phyloP scores from a whole-genome alignment of 2,329 filamentous ascomycete species.

The Exserohilum turcica region DNA sequence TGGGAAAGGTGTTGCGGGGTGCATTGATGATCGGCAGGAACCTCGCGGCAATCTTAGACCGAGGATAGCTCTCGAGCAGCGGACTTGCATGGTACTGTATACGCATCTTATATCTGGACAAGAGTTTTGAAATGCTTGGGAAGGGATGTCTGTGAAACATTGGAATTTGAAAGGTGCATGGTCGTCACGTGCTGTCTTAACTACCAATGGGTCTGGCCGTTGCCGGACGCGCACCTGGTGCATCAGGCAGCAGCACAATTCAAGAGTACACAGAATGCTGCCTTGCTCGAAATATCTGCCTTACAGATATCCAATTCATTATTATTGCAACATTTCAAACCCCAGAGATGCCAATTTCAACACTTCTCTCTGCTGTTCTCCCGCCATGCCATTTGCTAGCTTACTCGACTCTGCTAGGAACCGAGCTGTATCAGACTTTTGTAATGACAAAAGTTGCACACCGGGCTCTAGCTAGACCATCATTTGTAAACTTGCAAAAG shows the following conservation, averaged over 20 bases:
- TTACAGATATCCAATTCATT: neutral
- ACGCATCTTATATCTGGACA: no score
- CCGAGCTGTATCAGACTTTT: slow-evolving; percentile 50
- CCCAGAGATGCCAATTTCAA: neutral
- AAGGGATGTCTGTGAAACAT: no score
- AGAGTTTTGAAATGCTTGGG: neutral
- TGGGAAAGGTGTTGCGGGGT: slow-evolving; percentile 15
- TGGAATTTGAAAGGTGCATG: neutral
- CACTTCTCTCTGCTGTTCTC: slow-evolving; percentile 9
- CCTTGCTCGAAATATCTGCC: no score
- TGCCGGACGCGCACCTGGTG: neutral
- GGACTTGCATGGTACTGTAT: neutral
- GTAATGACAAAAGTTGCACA: slow-evolving; percentile 50
- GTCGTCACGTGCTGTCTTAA: neutral
- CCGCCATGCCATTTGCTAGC: slow-evolving; percentile 46
- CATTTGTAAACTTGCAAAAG: slow-evolving; percentile 50
- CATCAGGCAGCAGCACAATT: slow-evolving; percentile 9
- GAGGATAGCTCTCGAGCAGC: slow-evolving; percentile 5
- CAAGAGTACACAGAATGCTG: neutral
- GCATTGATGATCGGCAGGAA: slow-evolving; percentile 13
- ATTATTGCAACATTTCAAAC: neutral
- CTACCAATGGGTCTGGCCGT: no score
- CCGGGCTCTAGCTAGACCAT: slow-evolving; percentile 41
- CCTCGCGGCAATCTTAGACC: slow-evolving; percentile 22
- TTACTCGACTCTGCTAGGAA: slow-evolving; percentile 50